A percentile compares a stretch with the other conserved stretches of the same genome.
These are phyloP conservation scores for Madurella mycetomatis DNA, from an alignment of 2,329 filamentous ascomycete genomes.

Conservation along the genomic window DNA sequence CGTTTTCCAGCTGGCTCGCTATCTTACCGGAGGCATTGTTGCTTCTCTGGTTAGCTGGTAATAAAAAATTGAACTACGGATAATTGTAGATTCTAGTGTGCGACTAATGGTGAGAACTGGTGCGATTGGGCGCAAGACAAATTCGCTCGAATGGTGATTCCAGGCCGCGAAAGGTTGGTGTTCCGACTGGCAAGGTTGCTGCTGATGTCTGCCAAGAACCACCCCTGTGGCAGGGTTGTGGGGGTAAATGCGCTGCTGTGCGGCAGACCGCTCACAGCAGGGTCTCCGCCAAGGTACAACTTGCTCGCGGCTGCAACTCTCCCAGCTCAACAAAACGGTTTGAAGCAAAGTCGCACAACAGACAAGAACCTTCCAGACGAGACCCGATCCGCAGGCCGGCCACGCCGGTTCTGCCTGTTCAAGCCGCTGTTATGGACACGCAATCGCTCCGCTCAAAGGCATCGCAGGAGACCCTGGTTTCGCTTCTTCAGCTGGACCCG, in stretches of 20 bases:
- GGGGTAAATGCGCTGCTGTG: background rate
- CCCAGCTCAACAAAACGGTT: conserved; percentile 19
- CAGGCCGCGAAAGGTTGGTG: background rate
- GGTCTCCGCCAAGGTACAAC: conserved; percentile 1
- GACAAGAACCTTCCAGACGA: conserved; percentile 1
- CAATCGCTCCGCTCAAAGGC: conserved; percentile 36
- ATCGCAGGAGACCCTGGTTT: conserved; percentile 54
- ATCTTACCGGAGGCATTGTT: conserved; percentile 53
- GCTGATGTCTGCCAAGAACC: conserved; percentile 15
- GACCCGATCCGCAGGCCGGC: conserved; percentile 6
- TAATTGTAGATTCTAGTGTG: background rate
- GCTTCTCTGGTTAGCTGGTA: background rate
- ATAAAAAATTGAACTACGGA: background rate
- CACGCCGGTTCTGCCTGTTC: conserved; percentile 1
- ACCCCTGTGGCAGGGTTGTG: conserved; percentile 6
- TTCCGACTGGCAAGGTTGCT: background rate
- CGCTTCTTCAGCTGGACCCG: conserved; percentile 75
- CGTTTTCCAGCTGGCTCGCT: background rate
- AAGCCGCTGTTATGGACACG: conserved; percentile 30
- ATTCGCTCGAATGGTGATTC: background rate
- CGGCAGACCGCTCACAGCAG: background rate
- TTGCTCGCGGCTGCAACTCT: conserved; percentile 9
- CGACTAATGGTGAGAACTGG: background rate
- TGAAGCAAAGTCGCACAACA: background rate
- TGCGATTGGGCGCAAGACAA: background rate